These are phyloP conservation scores for Austroboletus novae-zelandiae DNA, from an alignment of 1,284 basidiomycete genomes.

Conservation along the genomic window DNA sequence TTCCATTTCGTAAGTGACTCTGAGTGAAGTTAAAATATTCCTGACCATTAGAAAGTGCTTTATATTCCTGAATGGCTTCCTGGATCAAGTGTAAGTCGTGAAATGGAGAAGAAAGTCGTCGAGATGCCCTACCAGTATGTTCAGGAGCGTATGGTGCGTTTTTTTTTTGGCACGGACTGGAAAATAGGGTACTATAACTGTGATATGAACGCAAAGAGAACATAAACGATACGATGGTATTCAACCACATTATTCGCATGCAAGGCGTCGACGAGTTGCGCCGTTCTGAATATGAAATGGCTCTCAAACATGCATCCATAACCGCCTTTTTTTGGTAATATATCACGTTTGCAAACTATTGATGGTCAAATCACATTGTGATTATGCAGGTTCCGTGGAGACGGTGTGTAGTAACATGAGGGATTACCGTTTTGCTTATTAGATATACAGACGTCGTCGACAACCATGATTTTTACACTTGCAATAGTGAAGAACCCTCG, in stretches of 20 bases:
- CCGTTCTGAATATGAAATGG: neutral
- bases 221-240: conserved; percentile 7
- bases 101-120: conserved; percentile 1
- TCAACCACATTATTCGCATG: conserved; percentile 15
- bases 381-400: conserved; percentile 3
- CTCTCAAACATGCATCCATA: conserved; percentile 8
- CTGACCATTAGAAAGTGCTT: conserved; percentile 8
- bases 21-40: no score
- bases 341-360: neutral
- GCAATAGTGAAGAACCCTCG: conserved; percentile 35
- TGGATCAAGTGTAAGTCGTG: conserved; percentile 7
- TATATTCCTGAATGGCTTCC: conserved; percentile 19
- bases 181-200: neutral
- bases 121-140: conserved; percentile 18
- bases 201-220: neutral
- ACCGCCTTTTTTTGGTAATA: conserved; percentile 13
- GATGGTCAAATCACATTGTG: neutral
- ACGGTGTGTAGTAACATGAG: conserved; percentile 10
- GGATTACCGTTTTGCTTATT: neutral
- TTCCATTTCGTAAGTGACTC: conserved; percentile 18
- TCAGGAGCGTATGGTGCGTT: conserved; percentile 9
- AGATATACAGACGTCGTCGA: neutral
- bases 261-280: conserved; percentile 1
- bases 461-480: conserved; percentile 26
- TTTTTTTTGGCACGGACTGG: no score